phyloP scores from a whole-genome alignment of 1,284 basidiomycete genomes.

The Melampsora larici-populina region DNA sequence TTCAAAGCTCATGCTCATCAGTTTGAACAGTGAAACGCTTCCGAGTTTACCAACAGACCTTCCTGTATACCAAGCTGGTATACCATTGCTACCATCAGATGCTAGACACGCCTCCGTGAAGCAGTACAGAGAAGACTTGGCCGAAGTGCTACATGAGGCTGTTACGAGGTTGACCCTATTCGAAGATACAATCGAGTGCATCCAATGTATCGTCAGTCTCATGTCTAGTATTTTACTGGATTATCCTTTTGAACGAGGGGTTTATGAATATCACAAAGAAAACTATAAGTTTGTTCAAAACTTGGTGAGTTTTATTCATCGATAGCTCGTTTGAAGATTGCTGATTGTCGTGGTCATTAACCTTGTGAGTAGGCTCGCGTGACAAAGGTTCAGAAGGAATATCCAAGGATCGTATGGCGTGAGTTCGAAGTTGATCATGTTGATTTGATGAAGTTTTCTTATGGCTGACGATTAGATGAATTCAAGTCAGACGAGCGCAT shows the following conservation, averaged over 20 bases:
- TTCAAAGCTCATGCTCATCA: conserved; percentile 2
- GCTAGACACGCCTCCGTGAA: conserved; percentile 68
- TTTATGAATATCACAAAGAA: conserved; percentile 49
- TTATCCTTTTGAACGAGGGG: conserved; percentile 65
- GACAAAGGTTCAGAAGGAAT: conserved; percentile 63
- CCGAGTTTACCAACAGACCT: conserved; percentile 53
- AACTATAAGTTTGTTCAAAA: conserved; percentile 37
- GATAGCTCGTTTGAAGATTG: conserved; percentile 51
- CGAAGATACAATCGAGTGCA: conserved; percentile 90
- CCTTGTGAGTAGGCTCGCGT: conserved; percentile 49
- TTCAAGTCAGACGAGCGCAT: conserved; percentile 36
- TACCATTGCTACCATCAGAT: conserved; percentile 70
- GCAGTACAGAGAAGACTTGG: conserved; percentile 66
- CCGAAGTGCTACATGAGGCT: conserved; percentile 68
- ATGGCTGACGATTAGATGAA: not conserved
- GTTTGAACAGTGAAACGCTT: conserved; percentile 50
- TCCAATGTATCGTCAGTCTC: conserved; percentile 62
- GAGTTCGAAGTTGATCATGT: not conserved
- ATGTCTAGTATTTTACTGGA: conserved; percentile 72
- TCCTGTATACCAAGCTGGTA: conserved; percentile 60
- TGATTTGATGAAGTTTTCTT: not conserved
- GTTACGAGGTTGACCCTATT: conserved; percentile 66
- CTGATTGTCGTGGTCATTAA: conserved; percentile 51
- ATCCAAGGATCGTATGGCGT: conserved; percentile 67
- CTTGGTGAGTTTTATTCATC: conserved; percentile 44